Evolutionary conservation across 805 yeast genomes (phyloP).

Genomic region (Saccharomycopsis fermentans): DNA sequence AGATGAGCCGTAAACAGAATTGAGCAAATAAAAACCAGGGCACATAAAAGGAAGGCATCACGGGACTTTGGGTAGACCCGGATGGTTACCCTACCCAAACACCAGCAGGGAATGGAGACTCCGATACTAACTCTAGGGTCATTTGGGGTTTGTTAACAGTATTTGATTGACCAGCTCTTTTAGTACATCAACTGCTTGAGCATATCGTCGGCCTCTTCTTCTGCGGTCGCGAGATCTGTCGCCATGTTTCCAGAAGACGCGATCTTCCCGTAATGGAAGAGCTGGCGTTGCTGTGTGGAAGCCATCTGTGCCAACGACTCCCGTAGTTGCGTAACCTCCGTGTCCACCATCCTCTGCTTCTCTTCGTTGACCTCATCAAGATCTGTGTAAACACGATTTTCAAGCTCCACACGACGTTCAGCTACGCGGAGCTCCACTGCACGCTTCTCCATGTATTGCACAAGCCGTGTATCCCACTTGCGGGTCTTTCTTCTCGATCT

Average conservation of each 20-base stretch:
- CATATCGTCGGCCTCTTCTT: background rate
- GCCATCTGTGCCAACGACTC: background rate
- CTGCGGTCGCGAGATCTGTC: background rate
- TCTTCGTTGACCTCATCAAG: background rate
- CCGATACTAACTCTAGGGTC: too few species aligned
- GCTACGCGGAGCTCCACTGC: background rate
- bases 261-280: background rate
- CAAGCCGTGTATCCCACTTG: background rate
- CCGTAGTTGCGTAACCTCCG: background rate
- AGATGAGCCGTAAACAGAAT: too few species aligned
- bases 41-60: too few species aligned
- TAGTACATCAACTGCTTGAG: background rate
- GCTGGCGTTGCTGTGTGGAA: background rate
- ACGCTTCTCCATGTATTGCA: background rate
- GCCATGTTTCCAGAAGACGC: background rate
- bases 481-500: background rate
- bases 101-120: too few species aligned
- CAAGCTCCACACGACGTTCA: background rate
- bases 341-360: background rate
- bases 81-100: too few species aligned
- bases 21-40: too few species aligned
- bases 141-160: too few species aligned
- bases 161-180: background rate
- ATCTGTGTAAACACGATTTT: background rate
- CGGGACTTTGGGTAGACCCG: too few species aligned